Base-by-base conservation (phyloP, 2,329 filamentous ascomycete genomes). In the Plenodomus tracheiphilus region DNA sequence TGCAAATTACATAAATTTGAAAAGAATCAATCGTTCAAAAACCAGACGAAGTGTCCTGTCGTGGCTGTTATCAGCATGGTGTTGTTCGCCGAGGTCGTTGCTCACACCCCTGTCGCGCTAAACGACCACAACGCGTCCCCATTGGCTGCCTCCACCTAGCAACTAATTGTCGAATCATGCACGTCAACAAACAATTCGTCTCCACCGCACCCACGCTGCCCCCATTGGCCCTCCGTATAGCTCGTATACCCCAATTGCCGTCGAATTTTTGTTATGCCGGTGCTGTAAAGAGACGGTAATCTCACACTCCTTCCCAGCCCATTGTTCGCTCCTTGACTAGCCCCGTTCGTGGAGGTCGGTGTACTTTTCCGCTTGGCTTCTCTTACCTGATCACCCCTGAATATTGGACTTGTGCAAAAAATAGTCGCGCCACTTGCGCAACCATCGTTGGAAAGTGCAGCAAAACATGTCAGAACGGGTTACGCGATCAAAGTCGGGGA, bases 401-500 rank as follows among this genome's bases (percentile, higher is more conserved):
- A 25, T 25, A 25, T 25, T 25, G 22, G 22, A 25, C 5, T 25
- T 25, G 22, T n/a, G n/a, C n/a, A n/a, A n/a, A n/a, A n/a, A n/a
- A n/a, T n/a, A n/a, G n/a, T n/a, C n/a, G n/a, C n/a, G 22, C 22
- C 5, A 25, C 22, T 25, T 32, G 28, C 28, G 13, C 13, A 32
- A 10, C 9, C 4, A 10, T 32, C 11, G 15, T 15, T 11, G 28
- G 28, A 32, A 32, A 32, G 28, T 15, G 28, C 28, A 32, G 15
- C 6, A 15, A 54, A 56, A 48, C 58, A 74, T 74, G 71, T 66
- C 69, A 32, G 58, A 67, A 60, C 63, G 70, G 58, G 67, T 77
- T 48, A 80, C 77, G 47, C 71, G 77, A 28, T 77, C 74, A 41
- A 73, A 76, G 67, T 75, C 76, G 28, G 77, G 77, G 53, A 77